These are phyloP conservation scores for Penicillium sclerotigenum DNA, from an alignment of 2,329 filamentous ascomycete species.

Conservation along the genomic window DNA sequence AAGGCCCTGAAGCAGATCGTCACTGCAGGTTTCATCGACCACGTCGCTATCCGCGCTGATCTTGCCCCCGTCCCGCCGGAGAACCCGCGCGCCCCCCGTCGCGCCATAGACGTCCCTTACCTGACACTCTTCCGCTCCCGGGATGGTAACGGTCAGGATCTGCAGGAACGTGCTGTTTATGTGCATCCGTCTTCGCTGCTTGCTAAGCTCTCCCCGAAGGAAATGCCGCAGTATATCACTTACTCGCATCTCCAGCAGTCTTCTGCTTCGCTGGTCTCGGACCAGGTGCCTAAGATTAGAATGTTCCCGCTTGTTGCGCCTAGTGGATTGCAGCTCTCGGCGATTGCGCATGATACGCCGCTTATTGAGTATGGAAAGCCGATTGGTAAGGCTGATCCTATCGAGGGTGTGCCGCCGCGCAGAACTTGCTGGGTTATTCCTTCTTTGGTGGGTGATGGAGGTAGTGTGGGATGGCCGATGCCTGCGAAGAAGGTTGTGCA, in stretches of 20 bases:
- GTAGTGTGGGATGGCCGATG: slow-evolving; percentile 75
- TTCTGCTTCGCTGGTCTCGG: slow-evolving; percentile 52
- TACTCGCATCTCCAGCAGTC: slow-evolving; percentile 80
- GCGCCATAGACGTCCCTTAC: slow-evolving; percentile 92
- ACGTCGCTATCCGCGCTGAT: slow-evolving; percentile 88
- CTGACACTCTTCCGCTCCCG: slow-evolving; percentile 74
- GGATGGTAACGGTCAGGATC: slow-evolving; percentile 41
- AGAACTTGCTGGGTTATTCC: slow-evolving; percentile 83
- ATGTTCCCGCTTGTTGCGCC: slow-evolving; percentile 86
- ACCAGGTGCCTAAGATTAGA: slow-evolving; percentile 67
- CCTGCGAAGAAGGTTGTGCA: slow-evolving; percentile 82
- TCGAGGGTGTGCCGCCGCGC: slow-evolving; percentile 47
- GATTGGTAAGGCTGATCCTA: slow-evolving; percentile 70
- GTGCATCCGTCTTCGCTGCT: slow-evolving; percentile 84
- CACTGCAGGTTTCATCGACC: slow-evolving; percentile 88
- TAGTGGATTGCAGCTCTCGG: slow-evolving; percentile 70
- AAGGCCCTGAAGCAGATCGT: slow-evolving; percentile 85
- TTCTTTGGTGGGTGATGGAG: slow-evolving; percentile 66
- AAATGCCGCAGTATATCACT: slow-evolving; percentile 82
- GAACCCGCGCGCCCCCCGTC: slow-evolving; percentile 64
- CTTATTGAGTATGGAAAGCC: slow-evolving; percentile 84
- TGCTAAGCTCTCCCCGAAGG: slow-evolving; percentile 63
- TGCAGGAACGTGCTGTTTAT: slow-evolving; percentile 68
- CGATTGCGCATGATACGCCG: slow-evolving; percentile 78
- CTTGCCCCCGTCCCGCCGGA: slow-evolving; percentile 71